Evolutionary conservation across 257 asterid species (phyloP).

Genomic region (Salvia miltiorrhiza): DNA sequence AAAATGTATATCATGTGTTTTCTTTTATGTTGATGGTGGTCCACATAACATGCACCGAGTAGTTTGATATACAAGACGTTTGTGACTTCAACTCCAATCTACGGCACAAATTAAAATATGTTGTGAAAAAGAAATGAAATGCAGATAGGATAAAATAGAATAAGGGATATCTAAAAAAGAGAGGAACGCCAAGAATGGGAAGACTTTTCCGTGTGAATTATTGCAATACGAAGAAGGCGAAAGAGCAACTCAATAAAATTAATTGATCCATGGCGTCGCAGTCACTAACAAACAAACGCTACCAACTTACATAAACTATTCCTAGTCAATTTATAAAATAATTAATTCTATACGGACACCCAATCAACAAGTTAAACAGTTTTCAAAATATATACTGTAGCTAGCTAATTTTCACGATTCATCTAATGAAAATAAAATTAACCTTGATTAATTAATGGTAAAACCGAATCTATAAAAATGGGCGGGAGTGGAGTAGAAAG

Average conservation of each 20-base stretch:
- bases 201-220: conserved; percentile 27
- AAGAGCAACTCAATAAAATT: no score
- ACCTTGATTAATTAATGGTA: conserved; percentile 23
- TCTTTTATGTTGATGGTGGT: neutral
- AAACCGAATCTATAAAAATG: conserved; percentile 28
- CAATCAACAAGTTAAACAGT: conserved; percentile 11
- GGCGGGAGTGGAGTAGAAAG: neutral
- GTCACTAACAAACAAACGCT: conserved; percentile 9
- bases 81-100: neutral
- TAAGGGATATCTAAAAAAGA: neutral
- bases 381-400: neutral
- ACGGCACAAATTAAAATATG: neutral
- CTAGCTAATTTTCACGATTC: neutral
- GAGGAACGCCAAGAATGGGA: neutral
- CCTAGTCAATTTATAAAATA: conserved; percentile 16
- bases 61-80: neutral
- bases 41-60: neutral
- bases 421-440: neutral
- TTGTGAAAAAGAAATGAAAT: no score
- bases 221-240: neutral
- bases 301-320: conserved; percentile 5
- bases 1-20: neutral
- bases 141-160: neutral
- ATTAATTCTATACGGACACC: conserved; percentile 6
- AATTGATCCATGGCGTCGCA: no score